Base-by-base conservation (phyloP, 208 protist species). In the Acanthamoeba culbertsoni region DNA sequence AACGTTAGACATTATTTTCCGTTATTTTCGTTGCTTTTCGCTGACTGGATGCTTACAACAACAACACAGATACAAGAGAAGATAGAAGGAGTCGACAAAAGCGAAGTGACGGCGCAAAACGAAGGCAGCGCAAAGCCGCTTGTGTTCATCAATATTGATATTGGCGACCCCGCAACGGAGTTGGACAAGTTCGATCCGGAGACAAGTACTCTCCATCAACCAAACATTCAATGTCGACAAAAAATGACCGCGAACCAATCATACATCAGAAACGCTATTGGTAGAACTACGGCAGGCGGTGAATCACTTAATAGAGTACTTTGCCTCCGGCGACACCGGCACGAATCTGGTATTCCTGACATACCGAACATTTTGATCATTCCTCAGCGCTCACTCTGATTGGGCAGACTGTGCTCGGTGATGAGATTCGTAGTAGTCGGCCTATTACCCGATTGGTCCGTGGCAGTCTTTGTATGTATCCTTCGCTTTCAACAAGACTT, bases 251-350 rank as follows among this genome's bases (percentile, higher is more conserved):
- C n/a, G n/a, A n/a, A n/a, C n/a, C 5, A n/a, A 14, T 46, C 1
- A 79, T 23, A 89, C n/a, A n/a, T n/a, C 79, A 89, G 79, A 89
- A 31, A 14, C 45, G 53, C 53, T 89, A 5, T 48, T 89, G 45
- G 45, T 62, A 2, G 79, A 89, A 3, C 35, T 89, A 3, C 79
- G 79, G 7, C 45, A 43, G 45, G 79, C 79, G 45, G 79, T 89
- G 33, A 43, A 89, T 28, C 0, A 12, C 40, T 31, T 89, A 20
- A 31, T 89, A 26, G 51, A 89, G 79, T 37, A 89, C 79, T 89
- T 89, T 28, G 20, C 79, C 40, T 3, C 79, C 6, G 79, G 45
- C 37, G 35, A 14, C 35, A 14, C 35, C 35, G 10, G 12, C n/a
- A 7, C 63, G 35, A 23, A 14, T 42, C n/a, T 75, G n/a, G n/a